These are phyloP conservation scores for Caloboletus inedulis DNA, from an alignment of 1,284 basidiomycete species.

Conservation along the genomic window DNA sequence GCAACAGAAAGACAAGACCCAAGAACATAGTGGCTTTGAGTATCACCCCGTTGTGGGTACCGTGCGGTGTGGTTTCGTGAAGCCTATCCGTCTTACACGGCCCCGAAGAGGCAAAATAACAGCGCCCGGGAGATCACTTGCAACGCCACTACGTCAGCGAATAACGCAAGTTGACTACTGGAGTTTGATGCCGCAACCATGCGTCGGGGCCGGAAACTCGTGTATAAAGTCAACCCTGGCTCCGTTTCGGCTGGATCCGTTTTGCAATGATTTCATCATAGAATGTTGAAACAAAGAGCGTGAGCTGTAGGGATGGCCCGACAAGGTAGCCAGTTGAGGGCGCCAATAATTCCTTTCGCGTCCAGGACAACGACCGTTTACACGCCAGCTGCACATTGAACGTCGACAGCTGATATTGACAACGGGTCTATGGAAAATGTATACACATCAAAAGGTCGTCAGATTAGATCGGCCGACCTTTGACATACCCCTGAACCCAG, in stretches of 20 bases:
- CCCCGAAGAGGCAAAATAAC: neutral
- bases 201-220: neutral
- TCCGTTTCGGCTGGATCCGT: neutral
- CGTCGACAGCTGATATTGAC: no score
- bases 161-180: neutral
- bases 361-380: no score
- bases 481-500: neutral
- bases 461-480: neutral
- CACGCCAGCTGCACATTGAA: no score
- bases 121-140: no score
- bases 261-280: no score
- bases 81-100: neutral
- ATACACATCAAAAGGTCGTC: neutral
- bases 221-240: neutral
- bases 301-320: no score
- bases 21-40: neutral
- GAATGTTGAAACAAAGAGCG: no score
- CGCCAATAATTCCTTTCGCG: no score
- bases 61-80: neutral
- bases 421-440: no score
- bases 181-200: no score
- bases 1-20: neutral
- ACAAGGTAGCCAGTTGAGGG: neutral
- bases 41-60: neutral
- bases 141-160: neutral